Base-by-base conservation (phyloP, 306 rosid genomes). In the Trichosanthes cucumerina region DNA sequence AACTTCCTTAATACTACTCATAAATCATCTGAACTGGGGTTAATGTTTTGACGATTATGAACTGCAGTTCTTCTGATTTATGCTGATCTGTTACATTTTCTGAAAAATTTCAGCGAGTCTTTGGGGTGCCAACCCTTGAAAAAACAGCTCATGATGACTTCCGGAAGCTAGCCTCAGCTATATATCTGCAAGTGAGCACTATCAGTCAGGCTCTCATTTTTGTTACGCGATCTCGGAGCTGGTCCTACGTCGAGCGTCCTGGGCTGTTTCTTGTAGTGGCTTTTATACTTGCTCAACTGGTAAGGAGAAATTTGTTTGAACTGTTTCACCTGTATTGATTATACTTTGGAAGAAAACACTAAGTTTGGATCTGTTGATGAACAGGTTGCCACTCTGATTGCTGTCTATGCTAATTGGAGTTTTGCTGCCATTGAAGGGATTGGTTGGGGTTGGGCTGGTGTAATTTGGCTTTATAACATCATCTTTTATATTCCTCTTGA, bases 381-480 rank as follows among this genome's bases (percentile, higher is more conserved):
- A 83, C 88, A 96, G 99, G 89, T 93, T 73, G 99, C 99, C 77
- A 96, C 99, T 72, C 81, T 96, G 87, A 96, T 96, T 63, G 98
- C 99, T 0, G 97, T 96, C 21, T 96, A 96, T 78, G 98, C 99
- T 59, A 96, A 77, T 82, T 96, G 99, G 99, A 85, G 93, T 69
- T 96, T 96, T 75, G 98, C 99, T 68, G 97, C 98, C 19, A 96
- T 96, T 81, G 93, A 96, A 88, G 99, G 99, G 78, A 96, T 96
- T 14, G 99, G 99, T 23, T 96, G 99, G 99, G 98, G 99, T 77
- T 96, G 99, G 99, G 99, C 99, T 66, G 99, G 99, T 76, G 98
- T 96, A 0, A 87, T 96, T 81, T 96, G 98, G 99, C 87, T 96
- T 2, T 96, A 91, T 80, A 96, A 96, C 87, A 73, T 96, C 18